phyloP scores from a whole-genome alignment of 2,329 filamentous ascomycete genomes.

The Botryosphaeria dothidea region DNA sequence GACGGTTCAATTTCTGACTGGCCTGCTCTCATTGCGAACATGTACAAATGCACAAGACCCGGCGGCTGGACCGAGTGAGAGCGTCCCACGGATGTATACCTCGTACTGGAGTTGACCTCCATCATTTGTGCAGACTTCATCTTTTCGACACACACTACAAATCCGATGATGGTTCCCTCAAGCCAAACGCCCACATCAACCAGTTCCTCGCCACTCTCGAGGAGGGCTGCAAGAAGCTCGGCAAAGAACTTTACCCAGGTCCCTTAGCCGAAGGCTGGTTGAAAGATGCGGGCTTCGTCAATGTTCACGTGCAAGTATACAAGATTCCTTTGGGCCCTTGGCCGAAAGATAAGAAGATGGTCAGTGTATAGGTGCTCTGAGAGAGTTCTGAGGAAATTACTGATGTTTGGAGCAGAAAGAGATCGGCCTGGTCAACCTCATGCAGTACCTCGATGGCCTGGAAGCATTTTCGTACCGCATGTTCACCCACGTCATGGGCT shows the following conservation, averaged over 20 bases:
- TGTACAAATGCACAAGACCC: constrained; percentile 35
- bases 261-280: constrained; percentile 39
- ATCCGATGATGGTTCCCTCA: constrained; percentile 38
- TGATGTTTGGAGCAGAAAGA: not conserved
- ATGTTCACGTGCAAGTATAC: constrained; percentile 39
- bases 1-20: constrained; percentile 57
- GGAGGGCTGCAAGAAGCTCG: constrained; percentile 16
- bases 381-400: too few species aligned
- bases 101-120: not conserved
- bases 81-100: too few species aligned
- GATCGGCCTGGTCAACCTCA: constrained; percentile 34
- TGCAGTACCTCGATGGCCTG: constrained; percentile 44
- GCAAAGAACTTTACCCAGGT: constrained; percentile 25
- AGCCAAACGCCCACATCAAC: constrained; percentile 6
- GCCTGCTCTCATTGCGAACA: constrained; percentile 48
- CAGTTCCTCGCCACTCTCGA: constrained; percentile 4
- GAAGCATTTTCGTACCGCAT: constrained; percentile 46
- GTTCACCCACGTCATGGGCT: constrained; percentile 43
- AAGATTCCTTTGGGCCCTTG: constrained; percentile 32
- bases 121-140: constrained; percentile 33
- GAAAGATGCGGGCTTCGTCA: constrained; percentile 43
- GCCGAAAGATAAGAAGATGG: constrained; percentile 26
- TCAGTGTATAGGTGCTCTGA: not conserved
- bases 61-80: constrained; percentile 50
- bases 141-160: constrained; percentile 46